phyloP scores from a whole-genome alignment of 805 yeast species.

The Metschnikowia cubensis region DNA sequence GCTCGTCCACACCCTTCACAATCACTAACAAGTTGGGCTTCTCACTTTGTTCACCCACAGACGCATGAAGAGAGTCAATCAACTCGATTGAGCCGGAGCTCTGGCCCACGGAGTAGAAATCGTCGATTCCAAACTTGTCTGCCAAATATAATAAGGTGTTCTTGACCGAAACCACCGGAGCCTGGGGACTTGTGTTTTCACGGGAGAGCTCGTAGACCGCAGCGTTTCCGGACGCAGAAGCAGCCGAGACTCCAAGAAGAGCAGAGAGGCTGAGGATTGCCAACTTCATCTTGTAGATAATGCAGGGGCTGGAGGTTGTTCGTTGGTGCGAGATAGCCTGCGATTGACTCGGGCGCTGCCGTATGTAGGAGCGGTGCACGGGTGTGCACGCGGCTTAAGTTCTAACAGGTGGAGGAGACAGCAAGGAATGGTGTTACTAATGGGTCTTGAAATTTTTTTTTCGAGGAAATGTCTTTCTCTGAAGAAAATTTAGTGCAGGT shows the following conservation, averaged over 20 bases:
- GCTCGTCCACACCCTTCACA: constrained; percentile 40
- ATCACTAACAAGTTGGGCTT: constrained; percentile 35
- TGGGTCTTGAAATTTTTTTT: background rate
- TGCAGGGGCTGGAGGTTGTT: background rate
- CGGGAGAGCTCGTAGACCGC: constrained; percentile 17
- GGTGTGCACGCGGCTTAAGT: background rate
- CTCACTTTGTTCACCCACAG: constrained; percentile 5
- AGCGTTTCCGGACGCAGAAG: constrained; percentile 13
- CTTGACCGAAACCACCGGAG: constrained; percentile 12
- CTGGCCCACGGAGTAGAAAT: constrained; percentile 27
- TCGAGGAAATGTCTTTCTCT: background rate
- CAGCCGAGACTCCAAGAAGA: constrained; percentile 13
- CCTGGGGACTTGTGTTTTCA: background rate
- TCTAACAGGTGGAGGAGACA: background rate
- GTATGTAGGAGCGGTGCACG: constrained; percentile 9
- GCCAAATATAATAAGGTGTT: constrained; percentile 44
- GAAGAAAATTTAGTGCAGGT: no score
- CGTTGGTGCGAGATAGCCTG: constrained; percentile 1
- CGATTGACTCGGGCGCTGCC: constrained; percentile 4
- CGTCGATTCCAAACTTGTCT: constrained; percentile 41
- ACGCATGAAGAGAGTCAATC: constrained; percentile 18
- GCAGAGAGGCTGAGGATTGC: constrained; percentile 12
- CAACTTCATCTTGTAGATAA: constrained; percentile 14
- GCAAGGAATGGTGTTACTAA: background rate
- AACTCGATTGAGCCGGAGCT: constrained; percentile 29